Evolutionary conservation across 2,329 filamentous ascomycete genomes (phyloP), one percentile per base, ranked within the genome.

Genomic region (Sporothrix phasma): DNA sequence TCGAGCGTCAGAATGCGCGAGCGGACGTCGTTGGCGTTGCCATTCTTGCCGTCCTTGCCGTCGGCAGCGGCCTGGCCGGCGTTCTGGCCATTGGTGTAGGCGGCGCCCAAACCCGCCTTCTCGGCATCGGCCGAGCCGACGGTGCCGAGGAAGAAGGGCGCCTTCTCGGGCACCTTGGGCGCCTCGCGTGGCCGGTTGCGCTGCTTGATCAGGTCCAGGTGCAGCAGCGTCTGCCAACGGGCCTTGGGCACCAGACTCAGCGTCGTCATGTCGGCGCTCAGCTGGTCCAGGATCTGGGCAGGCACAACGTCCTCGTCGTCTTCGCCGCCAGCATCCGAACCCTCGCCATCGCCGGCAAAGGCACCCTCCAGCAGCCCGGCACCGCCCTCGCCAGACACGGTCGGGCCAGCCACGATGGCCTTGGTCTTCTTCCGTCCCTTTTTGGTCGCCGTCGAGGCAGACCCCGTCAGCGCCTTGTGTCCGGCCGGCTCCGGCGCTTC

Each of bases 121-220:
- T 69, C 68, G 11, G 64, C 60, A 5, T 62, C 61, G 37, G 65
- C 63, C 56, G 68, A 68, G 15, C 63, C 65, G 2, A 69, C 54
- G 3, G 68, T 66, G 45, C 67, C 67, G 24, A 69, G 68, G 61
- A 69, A 72, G 66, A 71, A 71, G 22, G 94, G 95, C 0, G 93
- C 93, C 72, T 95, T 96, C 73, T 97, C 90, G 0, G 94, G 94
- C 6, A 86, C 84, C 76, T 97, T 97, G 17, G 92, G 92, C 0
- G 92, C 85, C 74, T 97, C 92, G 68, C 86, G 92, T 0, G 95
- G 94, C 75, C 94, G 96, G 76, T 99, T 99, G 66, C 94, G 89
- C 75, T 92, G 85, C 77, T 92, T 89, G 73, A 99, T 96, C 29
- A 92, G 78, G 72, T 99, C 94, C 2, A 99, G 82, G 74, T 99